Base-by-base conservation (phyloP, 805 yeast species). In the Jamesozyma jinghongensis region DNA sequence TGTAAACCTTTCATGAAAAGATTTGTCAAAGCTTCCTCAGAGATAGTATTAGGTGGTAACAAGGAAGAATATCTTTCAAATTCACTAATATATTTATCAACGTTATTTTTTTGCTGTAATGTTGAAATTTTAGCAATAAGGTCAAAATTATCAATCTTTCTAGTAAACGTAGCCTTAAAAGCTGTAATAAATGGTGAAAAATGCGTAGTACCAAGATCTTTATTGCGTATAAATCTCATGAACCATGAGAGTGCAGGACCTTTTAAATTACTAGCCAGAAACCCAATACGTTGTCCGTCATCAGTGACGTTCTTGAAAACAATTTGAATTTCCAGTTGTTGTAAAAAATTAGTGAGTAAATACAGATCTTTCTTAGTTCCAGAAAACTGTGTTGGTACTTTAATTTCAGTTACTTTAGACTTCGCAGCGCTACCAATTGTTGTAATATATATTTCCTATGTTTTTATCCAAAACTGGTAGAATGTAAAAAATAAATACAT, bases 1-100 rank as follows among this genome's bases (percentile, higher is more conserved):
- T n/a, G n/a, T 26, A 35, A 17, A 14, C 31, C 37, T 35, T 35
- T 35, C 7, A 35, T 22, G 17, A 35, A 26, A 6, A 35, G 22
- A 12, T 35, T 20, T 5, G 28, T 35, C 12, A 35, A n/a, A 10
- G 28, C 28, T 10, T 35, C 37, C 3, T 35, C 31, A 27, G 22
- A 12, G 14, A 35, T 16, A 12, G 37, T 19, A 13, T 16, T n/a
- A 8, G 22, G 13, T 26, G 37, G 37, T 4, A 35, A 16, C 14
- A 35, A 26, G 26, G 19, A 13, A 16, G 31, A 31, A 11, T 19
- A 35, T 11, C 26, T 35, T 13, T 35, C 37, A 35, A 35, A 35
- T 14, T 35, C 37, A 27, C 17, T 14, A 20, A 35, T 35, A 22
- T 35, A 35, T 4, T 14, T 20, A 14, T 25, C 37, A 17, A 35